These are phyloP conservation scores for Mucor plumbeus DNA, from an alignment of 371 early-diverging fungal species.

Conservation along the genomic window DNA sequence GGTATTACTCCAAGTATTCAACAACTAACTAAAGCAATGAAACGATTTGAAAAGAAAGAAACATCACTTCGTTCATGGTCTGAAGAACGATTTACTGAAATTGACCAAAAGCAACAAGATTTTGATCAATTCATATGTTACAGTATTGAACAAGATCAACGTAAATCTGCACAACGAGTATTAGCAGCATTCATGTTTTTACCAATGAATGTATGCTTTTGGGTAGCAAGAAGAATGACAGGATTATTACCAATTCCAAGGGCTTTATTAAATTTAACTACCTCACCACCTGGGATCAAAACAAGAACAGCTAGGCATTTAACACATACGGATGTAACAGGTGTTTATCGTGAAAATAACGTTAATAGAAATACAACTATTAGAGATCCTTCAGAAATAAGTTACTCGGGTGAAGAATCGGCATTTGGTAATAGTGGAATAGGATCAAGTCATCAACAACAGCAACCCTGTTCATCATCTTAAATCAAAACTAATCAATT, in stretches of 20 bases:
- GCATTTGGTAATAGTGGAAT: not conserved
- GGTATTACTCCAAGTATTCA: slow-evolving; percentile 45
- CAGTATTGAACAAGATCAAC: slow-evolving; percentile 61
- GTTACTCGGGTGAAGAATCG: slow-evolving; percentile 18
- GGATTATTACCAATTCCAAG: slow-evolving; percentile 32
- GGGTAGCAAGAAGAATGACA: slow-evolving; percentile 46
- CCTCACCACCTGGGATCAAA: slow-evolving; percentile 2
- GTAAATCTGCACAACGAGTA: slow-evolving; percentile 34
- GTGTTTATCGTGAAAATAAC: not conserved
- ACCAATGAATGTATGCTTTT: slow-evolving; percentile 47
- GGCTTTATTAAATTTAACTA: slow-evolving; percentile 13
- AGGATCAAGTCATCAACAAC: no score
- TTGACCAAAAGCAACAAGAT: slow-evolving; percentile 63
- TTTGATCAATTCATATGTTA: slow-evolving; percentile 62
- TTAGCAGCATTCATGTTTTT: slow-evolving; percentile 44
- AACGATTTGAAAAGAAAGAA: slow-evolving; percentile 67
- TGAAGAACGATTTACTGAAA: slow-evolving; percentile 56
- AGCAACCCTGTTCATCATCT: no score
- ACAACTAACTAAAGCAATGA: slow-evolving; percentile 60
- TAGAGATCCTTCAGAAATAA: slow-evolving; percentile 16
- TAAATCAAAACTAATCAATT: no score
- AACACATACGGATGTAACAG: slow-evolving; percentile 8
- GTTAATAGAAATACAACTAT: not conserved
- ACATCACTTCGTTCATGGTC: slow-evolving; percentile 56
- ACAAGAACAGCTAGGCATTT: slow-evolving; percentile 17